Evolutionary conservation across 2,329 filamentous ascomycete species (phyloP).

Genomic region (Nigrospora osmanthi): DNA sequence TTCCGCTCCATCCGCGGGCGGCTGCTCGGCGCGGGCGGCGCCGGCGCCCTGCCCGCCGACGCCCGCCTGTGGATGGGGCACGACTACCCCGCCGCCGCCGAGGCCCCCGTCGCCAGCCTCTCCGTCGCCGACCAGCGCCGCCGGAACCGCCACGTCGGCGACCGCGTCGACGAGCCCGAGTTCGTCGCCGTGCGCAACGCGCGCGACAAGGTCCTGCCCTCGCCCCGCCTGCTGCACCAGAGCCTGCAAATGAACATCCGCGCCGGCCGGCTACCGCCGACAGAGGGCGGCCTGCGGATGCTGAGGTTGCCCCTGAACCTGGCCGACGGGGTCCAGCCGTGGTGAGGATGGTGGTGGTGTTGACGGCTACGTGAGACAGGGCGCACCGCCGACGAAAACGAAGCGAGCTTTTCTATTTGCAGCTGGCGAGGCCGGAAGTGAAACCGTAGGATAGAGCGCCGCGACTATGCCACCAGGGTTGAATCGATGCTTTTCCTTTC

Average conservation of each 20-base stretch:
- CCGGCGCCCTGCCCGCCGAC: conserved; percentile 32
- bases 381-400: too few species aligned
- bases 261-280: conserved; percentile 33
- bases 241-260: conserved; percentile 46
- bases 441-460: too few species aligned
- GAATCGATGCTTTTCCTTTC: too few species aligned
- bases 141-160: conserved; percentile 39
- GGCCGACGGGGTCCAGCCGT: background rate
- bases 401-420: too few species aligned
- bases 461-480: too few species aligned
- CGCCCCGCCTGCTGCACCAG: conserved; percentile 39
- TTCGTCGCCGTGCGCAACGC: conserved; percentile 34
- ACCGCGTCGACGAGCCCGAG: conserved; percentile 29
- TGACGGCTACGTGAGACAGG: too few species aligned
- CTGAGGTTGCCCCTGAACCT: conserved; percentile 27
- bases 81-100: conserved; percentile 37
- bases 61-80: conserved; percentile 46
- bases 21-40: conserved; percentile 25
- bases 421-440: too few species aligned
- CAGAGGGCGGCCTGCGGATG: conserved; percentile 15
- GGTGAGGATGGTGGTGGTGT: too few species aligned
- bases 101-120: conserved; percentile 27
- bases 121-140: conserved; percentile 37
- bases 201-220: conserved; percentile 33
- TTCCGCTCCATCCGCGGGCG: conserved; percentile 31